Evolutionary conservation across 1,139 yeast genomes (phyloP).

Genomic region (Sugiyamaella pinicola): DNA sequence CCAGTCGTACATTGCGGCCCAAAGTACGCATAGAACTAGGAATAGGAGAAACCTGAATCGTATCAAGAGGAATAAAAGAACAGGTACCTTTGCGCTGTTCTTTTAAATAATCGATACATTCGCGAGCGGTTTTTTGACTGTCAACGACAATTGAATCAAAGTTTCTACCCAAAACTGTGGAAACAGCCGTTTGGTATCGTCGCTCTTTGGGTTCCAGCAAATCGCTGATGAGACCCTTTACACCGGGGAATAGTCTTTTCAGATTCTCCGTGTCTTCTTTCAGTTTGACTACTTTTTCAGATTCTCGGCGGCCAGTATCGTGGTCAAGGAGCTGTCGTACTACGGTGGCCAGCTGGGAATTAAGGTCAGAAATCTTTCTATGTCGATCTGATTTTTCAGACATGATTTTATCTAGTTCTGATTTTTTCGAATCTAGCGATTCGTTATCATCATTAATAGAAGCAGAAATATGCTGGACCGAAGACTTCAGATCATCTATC

Average conservation of each 20-base stretch:
- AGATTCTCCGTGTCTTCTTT: slow-evolving; percentile 72
- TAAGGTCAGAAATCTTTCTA: slow-evolving; percentile 56
- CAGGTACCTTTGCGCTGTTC: slow-evolving; percentile 86
- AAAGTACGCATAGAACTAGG: slow-evolving; percentile 59
- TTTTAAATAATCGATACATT: slow-evolving; percentile 79
- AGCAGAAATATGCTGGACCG: slow-evolving; percentile 26
- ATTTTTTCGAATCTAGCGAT: slow-evolving; percentile 47
- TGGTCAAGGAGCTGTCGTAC: slow-evolving; percentile 67
- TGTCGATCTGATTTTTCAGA: slow-evolving; percentile 51
- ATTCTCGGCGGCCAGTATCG: slow-evolving; percentile 74
- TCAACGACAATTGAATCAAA: slow-evolving; percentile 86
- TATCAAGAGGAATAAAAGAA: slow-evolving; percentile 85
- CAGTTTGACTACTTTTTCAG: slow-evolving; percentile 64
- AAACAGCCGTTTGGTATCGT: slow-evolving; percentile 74
- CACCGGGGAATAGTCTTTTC: slow-evolving; percentile 75
- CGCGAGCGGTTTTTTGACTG: slow-evolving; percentile 69
- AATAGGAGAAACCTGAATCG: slow-evolving; percentile 64
- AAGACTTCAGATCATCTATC: slow-evolving; percentile 36
- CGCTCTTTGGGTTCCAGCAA: slow-evolving; percentile 77
- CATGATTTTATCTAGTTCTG: slow-evolving; percentile 48
- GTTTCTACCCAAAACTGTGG: slow-evolving; percentile 76
- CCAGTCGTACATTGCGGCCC: slow-evolving; percentile 59
- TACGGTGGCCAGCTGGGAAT: slow-evolving; percentile 65
- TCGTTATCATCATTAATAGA: slow-evolving; percentile 42
- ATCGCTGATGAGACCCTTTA: slow-evolving; percentile 77